A percentile compares a stretch with the other conserved stretches of the same genome.
Conservation (phyloP, 2,329 filamentous ascomycete genomes). For the Nigrospora oryzae region DNA sequence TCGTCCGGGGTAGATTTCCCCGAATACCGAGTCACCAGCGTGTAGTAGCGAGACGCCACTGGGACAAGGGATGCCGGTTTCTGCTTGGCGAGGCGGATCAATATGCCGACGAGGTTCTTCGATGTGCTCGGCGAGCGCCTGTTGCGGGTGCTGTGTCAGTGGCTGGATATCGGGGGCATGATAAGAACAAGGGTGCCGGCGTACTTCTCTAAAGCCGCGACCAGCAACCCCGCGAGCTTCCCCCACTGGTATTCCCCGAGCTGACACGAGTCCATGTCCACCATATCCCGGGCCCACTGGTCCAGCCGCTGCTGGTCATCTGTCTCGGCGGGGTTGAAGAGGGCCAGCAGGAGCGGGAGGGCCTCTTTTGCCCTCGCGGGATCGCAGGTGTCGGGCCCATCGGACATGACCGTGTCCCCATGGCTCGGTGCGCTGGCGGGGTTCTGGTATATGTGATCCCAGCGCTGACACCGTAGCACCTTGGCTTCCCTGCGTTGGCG, state of each 20-base stretch:
- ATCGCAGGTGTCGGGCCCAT: neutral
- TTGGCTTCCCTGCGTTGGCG: slow-evolving; percentile 50
- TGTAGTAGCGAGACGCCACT: slow-evolving; percentile 28
- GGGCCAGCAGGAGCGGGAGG: slow-evolving; percentile 38
- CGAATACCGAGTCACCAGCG: slow-evolving; percentile 27
- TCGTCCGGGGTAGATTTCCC: slow-evolving; percentile 11
- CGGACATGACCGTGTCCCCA: slow-evolving; percentile 13
- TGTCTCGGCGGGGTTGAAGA: slow-evolving; percentile 33
- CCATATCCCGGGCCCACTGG: slow-evolving; percentile 34
- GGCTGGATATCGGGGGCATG: neutral
- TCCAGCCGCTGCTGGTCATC: slow-evolving; percentile 42
- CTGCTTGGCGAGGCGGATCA: slow-evolving; percentile 21
- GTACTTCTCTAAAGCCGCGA: slow-evolving; percentile 18
- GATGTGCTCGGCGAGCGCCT: slow-evolving; percentile 14
- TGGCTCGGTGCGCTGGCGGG: too few species aligned
- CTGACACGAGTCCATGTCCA: slow-evolving; percentile 2
- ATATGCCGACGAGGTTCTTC: slow-evolving; percentile 24
- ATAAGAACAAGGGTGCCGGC: neutral
- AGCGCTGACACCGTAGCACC: slow-evolving; percentile 46
- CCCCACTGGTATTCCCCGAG: slow-evolving; percentile 9
- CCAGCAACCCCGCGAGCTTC: slow-evolving; percentile 15
- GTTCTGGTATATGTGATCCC: slow-evolving; percentile 48
- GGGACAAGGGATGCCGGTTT: slow-evolving; percentile 18
- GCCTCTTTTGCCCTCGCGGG: slow-evolving; percentile 28
- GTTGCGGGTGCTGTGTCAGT: neutral